Evolutionary conservation across 768 basidiomycete genomes (phyloP).

Genomic region (Amanita muscaria): DNA sequence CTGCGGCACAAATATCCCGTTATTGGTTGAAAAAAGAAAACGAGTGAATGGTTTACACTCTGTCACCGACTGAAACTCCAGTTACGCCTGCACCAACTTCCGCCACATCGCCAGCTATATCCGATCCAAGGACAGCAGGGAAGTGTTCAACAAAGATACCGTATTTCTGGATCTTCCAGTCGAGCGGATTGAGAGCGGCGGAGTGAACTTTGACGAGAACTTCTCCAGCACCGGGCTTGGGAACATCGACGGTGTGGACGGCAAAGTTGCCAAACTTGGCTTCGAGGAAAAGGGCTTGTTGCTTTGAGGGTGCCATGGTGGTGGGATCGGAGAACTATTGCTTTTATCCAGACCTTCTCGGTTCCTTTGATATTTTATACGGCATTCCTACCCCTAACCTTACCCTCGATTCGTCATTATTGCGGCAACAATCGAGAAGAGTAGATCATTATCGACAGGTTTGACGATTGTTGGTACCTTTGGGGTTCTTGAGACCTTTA

Average conservation of each 20-base stretch:
- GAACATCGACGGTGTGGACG: constrained; percentile 12
- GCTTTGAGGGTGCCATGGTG: constrained; percentile 9
- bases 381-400: too few relatives aligned
- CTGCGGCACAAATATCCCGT: constrained; percentile 25
- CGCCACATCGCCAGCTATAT: constrained; percentile 31
- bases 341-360: too few relatives aligned
- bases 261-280: constrained; percentile 14
- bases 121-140: constrained; percentile 30
- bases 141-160: constrained; percentile 24
- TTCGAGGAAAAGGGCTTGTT: constrained; percentile 20
- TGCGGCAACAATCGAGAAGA: too few relatives aligned
- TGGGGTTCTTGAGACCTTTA: too few relatives aligned
- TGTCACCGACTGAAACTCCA: constrained; percentile 25
- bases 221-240: constrained; percentile 23
- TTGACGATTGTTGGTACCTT: too few relatives aligned
- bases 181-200: constrained; percentile 15
- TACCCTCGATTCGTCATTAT: too few relatives aligned
- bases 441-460: too few relatives aligned
- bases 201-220: constrained; percentile 16
- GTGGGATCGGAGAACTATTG: too few relatives aligned
- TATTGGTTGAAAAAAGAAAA: not conserved
- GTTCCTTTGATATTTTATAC: too few relatives aligned
- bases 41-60: constrained; percentile 19
- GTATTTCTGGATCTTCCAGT: constrained; percentile 18
- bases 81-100: constrained; percentile 29